Evolutionary conservation across 2,329 filamentous ascomycete species (phyloP).

Genomic region (Aureobasidium sp.): DNA sequence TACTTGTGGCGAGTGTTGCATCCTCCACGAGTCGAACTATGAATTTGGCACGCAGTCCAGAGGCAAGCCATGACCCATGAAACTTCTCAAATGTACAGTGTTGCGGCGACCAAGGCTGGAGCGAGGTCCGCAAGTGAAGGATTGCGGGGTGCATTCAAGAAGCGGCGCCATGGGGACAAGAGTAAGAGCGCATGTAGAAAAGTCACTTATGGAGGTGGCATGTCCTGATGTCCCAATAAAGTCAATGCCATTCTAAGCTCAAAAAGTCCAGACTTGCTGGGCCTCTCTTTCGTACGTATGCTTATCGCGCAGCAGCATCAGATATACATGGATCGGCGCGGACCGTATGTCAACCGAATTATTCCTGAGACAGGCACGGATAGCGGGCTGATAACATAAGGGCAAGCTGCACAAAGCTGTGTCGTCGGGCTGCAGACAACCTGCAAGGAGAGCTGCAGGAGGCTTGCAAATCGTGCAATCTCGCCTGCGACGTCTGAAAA

Average conservation of each 20-base stretch:
- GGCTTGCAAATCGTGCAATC: slow-evolving; percentile 4
- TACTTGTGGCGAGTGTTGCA: no score
- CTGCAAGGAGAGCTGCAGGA: slow-evolving; percentile 6
- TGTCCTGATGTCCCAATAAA: slow-evolving; percentile 12
- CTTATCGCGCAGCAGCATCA: background rate
- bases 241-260: slow-evolving; percentile 1
- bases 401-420: background rate
- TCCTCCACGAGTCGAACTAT: background rate
- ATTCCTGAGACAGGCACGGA: slow-evolving; percentile 6
- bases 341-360: slow-evolving; percentile 14
- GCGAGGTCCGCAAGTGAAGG: background rate
- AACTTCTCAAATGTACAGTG: no score
- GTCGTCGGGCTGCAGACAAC: background rate
- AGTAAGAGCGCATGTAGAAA: background rate
- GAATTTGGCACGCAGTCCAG: background rate
- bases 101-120: no score
- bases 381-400: background rate
- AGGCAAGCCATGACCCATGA: no score
- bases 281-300: slow-evolving; percentile 8
- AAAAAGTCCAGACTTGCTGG: background rate
- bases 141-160: background rate
- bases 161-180: background rate
- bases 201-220: background rate
- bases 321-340: slow-evolving; percentile 15
- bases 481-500: background rate